Evolutionary conservation across 2,329 filamentous ascomycete genomes (phyloP), one percentile per base, ranked within the genome.

Genomic region (Phaeosphaeria sp.): DNA sequence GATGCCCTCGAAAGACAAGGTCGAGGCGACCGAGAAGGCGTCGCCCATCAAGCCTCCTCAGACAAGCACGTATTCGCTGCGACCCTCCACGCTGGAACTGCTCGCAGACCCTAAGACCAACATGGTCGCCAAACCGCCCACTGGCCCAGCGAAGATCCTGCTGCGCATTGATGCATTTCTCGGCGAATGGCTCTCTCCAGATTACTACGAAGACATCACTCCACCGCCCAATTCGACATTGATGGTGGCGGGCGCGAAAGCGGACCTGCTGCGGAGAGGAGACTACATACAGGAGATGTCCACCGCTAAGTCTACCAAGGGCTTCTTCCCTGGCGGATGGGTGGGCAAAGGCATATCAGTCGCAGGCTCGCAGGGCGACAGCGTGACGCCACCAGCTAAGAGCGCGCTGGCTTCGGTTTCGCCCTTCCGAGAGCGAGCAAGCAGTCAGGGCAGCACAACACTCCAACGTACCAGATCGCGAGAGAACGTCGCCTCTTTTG

Each of bases 191-290:
- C 83, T 98, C 27, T 91, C 91, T 1, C 92, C 93, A 1, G 90
- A 93, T 72, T 99, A 99, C 76, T 99, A 94, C 71, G 93, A 97
- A 61, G 85, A 91, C 51, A 97, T 97, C 63, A 94, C 91, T 0
- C 91, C 93, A 2, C 95, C 95, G 11, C 95, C 95, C 0, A 87
- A 88, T 44, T 94, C 92, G 2, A 86, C 89, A 3, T 86, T 95
- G 79, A 96, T 99, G 92, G 83, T 98, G 2, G 91, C 91, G 24
- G 87, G 87, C 42, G 94, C 95, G 27, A 98, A 97, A 77, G 91
- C 91, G 22, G 92, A 96, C 68, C 81, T 99, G 3, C 82, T 97
- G 47, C 87, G 90, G 53, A 86, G 89, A 45, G 91, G 91, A 55
- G 90, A 95, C 67, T 78, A 79, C 20, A 78, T 87, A n/a, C 81